Evolutionary conservation across 345 rosid genomes (phyloP).

Genomic region (Bruguiera gymnorhiza): DNA sequence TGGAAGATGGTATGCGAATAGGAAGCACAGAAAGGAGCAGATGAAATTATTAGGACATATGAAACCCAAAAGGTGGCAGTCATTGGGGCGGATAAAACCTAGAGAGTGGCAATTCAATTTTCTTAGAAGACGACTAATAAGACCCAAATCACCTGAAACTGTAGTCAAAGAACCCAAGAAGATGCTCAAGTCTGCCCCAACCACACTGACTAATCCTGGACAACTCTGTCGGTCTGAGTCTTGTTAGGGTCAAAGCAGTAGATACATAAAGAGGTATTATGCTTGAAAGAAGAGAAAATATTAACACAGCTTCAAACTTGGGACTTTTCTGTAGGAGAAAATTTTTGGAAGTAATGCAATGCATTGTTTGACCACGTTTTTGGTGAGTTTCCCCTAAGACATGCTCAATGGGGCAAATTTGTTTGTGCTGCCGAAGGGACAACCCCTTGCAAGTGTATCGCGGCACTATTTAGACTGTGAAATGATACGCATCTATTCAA

Average conservation of each 20-base stretch:
- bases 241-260: conserved; percentile 13
- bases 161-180: conserved; percentile 34
- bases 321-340: neutral
- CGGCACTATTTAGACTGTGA: too few species aligned
- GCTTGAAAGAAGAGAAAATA: neutral
- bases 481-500: too few species aligned
- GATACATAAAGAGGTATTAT: neutral
- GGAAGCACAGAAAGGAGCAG: conserved; percentile 77
- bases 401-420: too few species aligned
- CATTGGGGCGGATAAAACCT: conserved; percentile 55
- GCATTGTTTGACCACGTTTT: neutral
- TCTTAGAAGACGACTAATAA: conserved; percentile 46
- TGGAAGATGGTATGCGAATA: conserved; percentile 83
- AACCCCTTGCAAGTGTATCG: too few species aligned
- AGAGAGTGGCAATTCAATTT: conserved; percentile 53
- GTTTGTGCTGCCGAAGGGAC: too few species aligned
- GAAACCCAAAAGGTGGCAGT: conserved; percentile 67
- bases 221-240: conserved; percentile 23
- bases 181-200: conserved; percentile 24
- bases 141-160: conserved; percentile 30
- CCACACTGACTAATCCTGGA: conserved; percentile 3
- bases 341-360: neutral
- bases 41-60: conserved; percentile 70
- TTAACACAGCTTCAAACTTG: neutral
- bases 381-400: neutral